Base-by-base conservation (phyloP, 2,329 filamentous ascomycete genomes). In the Emergomyces orientalis region DNA sequence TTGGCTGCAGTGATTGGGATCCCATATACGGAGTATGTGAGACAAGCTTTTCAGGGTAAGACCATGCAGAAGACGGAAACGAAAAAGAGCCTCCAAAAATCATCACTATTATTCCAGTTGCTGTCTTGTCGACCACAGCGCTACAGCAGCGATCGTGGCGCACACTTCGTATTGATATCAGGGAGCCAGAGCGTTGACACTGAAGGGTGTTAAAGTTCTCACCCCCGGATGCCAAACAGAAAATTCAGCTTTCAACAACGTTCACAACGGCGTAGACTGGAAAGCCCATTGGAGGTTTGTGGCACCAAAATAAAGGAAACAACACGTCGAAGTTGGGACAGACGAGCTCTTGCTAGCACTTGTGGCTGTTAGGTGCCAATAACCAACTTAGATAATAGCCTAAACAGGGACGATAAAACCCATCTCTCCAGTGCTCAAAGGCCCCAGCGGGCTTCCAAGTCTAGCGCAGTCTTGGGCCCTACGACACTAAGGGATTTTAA, bases 101-200 rank as follows among this genome's bases (percentile, higher is more conserved):
- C 19, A 30, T 52, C 17, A 17, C 8, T 30, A 25, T 47, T 11
- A 30, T 14, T 6, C 27, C 14, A 54, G 30, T n/a, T 34, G 14
- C 32, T 52, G n/a, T 27, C 52, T 19, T 51, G 11, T 34, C 34
- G 37, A 58, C 32, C n/a, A 41, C 7, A 27, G 27, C 1, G 41
- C 58, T 9, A 41, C 41, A 49, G 39, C 41, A n/a, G 11, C 3
- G 58, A 27, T 37, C 5, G 58, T 60, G 58, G 39, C 58, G 58
- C 25, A 60, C 32, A 9, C 32, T 60, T 60, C 58, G 58, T 60
- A 60, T 60, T 60, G 22, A 60, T 25, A 8, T 17, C 30, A 11
- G 34, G 52, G 19, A 14, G 14, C 5, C 2, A 22, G 54, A 57
- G 54, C 9, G n/a, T 49, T 9, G 2, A 49, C 25, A 22, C 45